Percentiles rank a stretch among this genome's conserved stretches.
These are phyloP conservation scores for Phialemoniopsis sp. DNA, from an alignment of 2,329 filamentous ascomycete species.

Conservation along the genomic window DNA sequence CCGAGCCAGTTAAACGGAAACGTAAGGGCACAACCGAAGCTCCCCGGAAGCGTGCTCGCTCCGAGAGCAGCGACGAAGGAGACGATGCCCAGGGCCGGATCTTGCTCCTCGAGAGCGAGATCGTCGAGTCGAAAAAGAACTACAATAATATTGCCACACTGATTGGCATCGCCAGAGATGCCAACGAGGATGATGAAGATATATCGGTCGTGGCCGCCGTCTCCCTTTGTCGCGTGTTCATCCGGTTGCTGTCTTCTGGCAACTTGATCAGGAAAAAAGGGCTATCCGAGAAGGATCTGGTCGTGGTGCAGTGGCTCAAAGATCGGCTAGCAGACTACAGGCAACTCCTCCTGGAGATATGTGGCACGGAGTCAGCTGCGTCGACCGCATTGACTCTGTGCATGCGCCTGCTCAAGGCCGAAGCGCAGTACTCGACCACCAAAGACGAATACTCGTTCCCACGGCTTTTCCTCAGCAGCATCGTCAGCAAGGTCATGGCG, in stretches of 20 bases:
- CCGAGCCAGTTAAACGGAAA: conserved; percentile 47
- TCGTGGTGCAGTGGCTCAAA: conserved; percentile 75
- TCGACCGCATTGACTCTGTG: conserved; percentile 70
- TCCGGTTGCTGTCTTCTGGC: conserved; percentile 73
- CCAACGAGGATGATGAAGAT: conserved; percentile 43
- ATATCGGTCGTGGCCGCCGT: conserved; percentile 67
- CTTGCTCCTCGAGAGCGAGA: conserved; percentile 71
- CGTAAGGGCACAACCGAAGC: conserved; percentile 35
- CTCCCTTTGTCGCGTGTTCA: conserved; percentile 81
- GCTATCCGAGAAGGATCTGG: conserved; percentile 66
- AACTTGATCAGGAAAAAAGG: conserved; percentile 62
- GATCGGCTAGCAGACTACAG: conserved; percentile 71
- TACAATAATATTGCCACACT: conserved; percentile 86
- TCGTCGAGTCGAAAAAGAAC: conserved; percentile 80
- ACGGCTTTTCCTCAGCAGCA: conserved; percentile 57
- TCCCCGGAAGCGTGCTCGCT: conserved; percentile 46
- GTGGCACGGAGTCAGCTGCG: conserved; percentile 61
- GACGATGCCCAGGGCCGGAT: conserved; percentile 61
- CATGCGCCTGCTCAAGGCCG: conserved; percentile 82
- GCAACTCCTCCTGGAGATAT: conserved; percentile 52
- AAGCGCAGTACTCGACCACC: conserved; percentile 59
- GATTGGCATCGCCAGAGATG: conserved; percentile 49
- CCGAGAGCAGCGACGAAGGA: conserved; percentile 41
- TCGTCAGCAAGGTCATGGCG: conserved; percentile 58
- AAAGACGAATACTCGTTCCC: conserved; percentile 67